Conservation (phyloP, 306 rosid genomes). For the Malus orientalis region DNA sequence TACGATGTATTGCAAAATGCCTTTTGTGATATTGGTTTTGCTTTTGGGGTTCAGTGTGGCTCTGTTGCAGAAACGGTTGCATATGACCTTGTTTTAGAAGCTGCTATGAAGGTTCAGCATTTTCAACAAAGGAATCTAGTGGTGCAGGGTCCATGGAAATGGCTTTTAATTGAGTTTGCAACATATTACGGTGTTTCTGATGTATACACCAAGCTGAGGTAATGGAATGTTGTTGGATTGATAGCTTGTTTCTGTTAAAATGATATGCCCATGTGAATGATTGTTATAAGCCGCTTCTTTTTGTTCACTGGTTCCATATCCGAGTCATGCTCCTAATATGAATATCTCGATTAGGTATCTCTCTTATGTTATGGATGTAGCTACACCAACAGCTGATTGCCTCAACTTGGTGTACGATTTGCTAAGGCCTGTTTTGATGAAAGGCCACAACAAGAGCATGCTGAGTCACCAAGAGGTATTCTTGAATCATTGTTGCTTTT, state of each 20-base stretch:
- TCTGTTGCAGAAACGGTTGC: slow-evolving; percentile 97
- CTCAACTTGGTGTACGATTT: slow-evolving; percentile 64
- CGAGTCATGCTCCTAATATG: slow-evolving; percentile 8
- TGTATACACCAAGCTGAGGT: slow-evolving; percentile 88
- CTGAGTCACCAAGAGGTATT: slow-evolving; percentile 96
- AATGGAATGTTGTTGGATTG: slow-evolving; percentile 8
- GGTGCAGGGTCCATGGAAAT: slow-evolving; percentile 88
- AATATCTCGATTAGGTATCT: slow-evolving; percentile 48
- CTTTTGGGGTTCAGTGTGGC: slow-evolving; percentile 51
- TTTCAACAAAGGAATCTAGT: slow-evolving; percentile 78
- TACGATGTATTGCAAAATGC: background rate
- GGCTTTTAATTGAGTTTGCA: slow-evolving; percentile 90
- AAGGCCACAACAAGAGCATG: slow-evolving; percentile 67
- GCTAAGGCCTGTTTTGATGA: slow-evolving; percentile 73
- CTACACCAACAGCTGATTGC: slow-evolving; percentile 99
- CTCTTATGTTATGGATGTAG: slow-evolving; percentile 94
- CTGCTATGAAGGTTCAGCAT: slow-evolving; percentile 87
- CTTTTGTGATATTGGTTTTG: background rate
- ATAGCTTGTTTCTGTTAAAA: slow-evolving; percentile 6
- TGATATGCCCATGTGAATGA: background rate
- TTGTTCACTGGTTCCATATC: background rate
- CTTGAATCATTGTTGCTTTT: background rate
- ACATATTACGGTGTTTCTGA: slow-evolving; percentile 91
- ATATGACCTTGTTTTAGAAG: slow-evolving; percentile 83
- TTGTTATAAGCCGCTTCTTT: background rate